Conservation (phyloP, 2,329 filamentous ascomycete genomes). For the Fusarium avenaceum region DNA sequence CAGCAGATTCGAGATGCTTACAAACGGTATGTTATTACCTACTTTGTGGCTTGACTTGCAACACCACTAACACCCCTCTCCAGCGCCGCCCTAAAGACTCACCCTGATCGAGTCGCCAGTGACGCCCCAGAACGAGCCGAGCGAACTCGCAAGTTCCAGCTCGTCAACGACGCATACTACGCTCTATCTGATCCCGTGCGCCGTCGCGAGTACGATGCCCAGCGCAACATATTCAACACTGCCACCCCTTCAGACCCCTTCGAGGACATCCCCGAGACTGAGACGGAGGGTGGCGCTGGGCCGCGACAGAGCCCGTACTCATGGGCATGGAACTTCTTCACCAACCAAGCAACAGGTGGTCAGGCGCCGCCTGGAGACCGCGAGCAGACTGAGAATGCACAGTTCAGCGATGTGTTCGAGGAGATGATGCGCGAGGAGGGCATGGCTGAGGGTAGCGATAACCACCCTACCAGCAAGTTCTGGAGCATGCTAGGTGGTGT, state of each 20-base stretch:
- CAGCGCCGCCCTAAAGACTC: slow-evolving; percentile 89
- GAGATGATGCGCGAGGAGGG: slow-evolving; percentile 91
- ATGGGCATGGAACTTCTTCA: slow-evolving; percentile 80
- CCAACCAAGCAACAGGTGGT: slow-evolving; percentile 48
- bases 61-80: slow-evolving; percentile 29
- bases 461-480: slow-evolving; percentile 76
- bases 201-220: slow-evolving; percentile 86
- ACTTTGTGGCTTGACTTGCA: not conserved
- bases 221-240: slow-evolving; percentile 58
- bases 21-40: slow-evolving; percentile 74
- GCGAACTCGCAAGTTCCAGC: slow-evolving; percentile 90
- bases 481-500: slow-evolving; percentile 89
- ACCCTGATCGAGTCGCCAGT: slow-evolving; percentile 88
- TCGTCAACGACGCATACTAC: slow-evolving; percentile 94
- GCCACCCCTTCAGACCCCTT: slow-evolving; percentile 58
- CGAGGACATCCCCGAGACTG: slow-evolving; percentile 53
- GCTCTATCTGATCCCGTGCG: slow-evolving; percentile 84
- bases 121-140: slow-evolving; percentile 85
- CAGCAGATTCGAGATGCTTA: slow-evolving; percentile 94
- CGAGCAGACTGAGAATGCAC: slow-evolving; percentile 75
- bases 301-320: slow-evolving; percentile 71
- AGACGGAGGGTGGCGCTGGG: slow-evolving; percentile 56
- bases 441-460: slow-evolving; percentile 78
- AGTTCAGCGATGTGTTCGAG: slow-evolving; percentile 91
- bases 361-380: slow-evolving; percentile 54